Evolutionary conservation across 208 protist genomes (phyloP), one percentile per base, ranked within the genome.

Genomic region (Porcisia deanei): DNA sequence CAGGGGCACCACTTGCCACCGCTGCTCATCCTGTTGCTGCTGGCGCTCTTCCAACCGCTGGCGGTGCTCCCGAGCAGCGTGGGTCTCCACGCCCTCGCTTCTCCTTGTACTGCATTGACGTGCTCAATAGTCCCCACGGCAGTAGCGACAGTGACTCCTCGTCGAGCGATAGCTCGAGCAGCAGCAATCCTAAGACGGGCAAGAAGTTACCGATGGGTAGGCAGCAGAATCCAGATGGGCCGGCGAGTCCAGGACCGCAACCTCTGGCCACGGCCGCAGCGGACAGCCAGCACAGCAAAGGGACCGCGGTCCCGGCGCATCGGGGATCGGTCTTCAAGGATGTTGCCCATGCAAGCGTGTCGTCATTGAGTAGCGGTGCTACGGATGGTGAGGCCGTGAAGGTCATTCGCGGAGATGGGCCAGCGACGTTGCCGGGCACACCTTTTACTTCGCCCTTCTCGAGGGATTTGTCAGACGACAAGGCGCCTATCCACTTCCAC

Each of bases 291-390:
- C 4, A 12, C 47, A 34, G 41, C 65, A 30, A 52, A 4, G 47
- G 65, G 41, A 22, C 45, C 12, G 75, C 58, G 9, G 58, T 74
- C 3, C 71, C 65, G 1, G 34, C 65, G 58, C 83, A 79, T 20
- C 80, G 85, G 65, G 77, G 84, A n/a, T 58, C 85, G 3, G 75
- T 74, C 61, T 84, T 85, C 66, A 81, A 79, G n/a, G 61, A 3
- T 43, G 41, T 18, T 16, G 25, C 66, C 43, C 47, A 22, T 20
- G 12, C 41, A 25, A 47, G n/a, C 39, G 37, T 20, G 6, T 30
- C 37, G 20, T 30, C 61, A 37, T n/a, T n/a, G 61, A 41, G 18
- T 39, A 47, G 12, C 65, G 65, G 25, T 43, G 22, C 12, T n/a
- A 34, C 25, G 55, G 39, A 69, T n/a, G 49, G 69, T 6, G 57